phyloP scores from a whole-genome alignment of 306 rosid genomes.

The Malus asiatica region DNA sequence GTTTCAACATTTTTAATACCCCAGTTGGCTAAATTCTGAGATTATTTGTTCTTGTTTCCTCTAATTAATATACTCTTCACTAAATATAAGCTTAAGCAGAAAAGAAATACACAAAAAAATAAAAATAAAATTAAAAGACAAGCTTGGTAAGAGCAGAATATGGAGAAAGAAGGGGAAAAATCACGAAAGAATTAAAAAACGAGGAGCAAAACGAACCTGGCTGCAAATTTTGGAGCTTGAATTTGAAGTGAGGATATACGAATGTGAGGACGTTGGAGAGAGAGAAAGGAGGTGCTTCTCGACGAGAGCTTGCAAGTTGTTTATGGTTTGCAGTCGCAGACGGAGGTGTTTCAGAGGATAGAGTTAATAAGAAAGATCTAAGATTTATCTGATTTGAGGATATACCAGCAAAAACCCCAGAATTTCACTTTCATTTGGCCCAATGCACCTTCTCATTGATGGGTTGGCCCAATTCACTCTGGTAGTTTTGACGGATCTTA shows the following conservation, averaged over 20 bases:
- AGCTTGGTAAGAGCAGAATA: background rate
- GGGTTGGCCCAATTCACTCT: too few species aligned
- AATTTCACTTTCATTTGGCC: too few species aligned
- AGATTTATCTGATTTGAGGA: background rate
- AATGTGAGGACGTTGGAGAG: background rate
- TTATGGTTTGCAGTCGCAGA: background rate
- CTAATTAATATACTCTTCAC: background rate
- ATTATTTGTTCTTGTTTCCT: background rate
- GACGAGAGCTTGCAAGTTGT: background rate
- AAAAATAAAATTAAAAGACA: background rate
- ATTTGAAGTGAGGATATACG: background rate
- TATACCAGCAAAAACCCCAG: background rate
- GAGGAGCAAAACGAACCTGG: background rate
- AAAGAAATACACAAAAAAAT: background rate
- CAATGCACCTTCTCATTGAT: too few species aligned
- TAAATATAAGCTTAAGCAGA: background rate
- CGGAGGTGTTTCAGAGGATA: background rate
- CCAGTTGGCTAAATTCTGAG: background rate
- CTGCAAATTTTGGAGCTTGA: background rate
- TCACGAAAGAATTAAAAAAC: background rate
- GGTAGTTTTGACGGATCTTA: too few species aligned
- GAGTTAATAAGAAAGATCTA: background rate
- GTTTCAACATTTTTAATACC: background rate
- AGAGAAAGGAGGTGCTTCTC: background rate
- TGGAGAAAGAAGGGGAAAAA: background rate